Conservation (phyloP, 129 eudicot species). For the Flaveria brownii region DNA sequence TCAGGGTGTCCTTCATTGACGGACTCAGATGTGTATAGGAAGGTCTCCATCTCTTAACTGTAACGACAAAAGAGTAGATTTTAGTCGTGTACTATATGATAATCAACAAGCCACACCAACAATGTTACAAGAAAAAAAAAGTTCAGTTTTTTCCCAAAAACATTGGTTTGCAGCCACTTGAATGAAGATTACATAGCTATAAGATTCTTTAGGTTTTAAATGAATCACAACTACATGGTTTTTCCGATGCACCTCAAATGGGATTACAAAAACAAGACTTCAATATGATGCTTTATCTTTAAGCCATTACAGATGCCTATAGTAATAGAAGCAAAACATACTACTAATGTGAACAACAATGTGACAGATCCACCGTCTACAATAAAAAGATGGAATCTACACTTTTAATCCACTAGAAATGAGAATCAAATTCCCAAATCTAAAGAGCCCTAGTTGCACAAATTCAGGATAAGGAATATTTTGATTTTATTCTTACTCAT, state of each 20-base stretch:
- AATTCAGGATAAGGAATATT: slow-evolving; percentile 3
- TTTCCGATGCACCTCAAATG: neutral
- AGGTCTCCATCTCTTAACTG: slow-evolving; percentile 53
- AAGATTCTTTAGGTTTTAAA: neutral
- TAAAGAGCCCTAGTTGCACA: neutral
- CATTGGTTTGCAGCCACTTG: neutral
- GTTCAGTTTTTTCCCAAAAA: neutral
- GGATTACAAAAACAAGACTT: no score
- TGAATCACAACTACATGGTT: neutral
- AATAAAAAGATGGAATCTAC: neutral
- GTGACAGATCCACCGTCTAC: slow-evolving; percentile 9
- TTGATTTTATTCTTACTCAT: neutral
- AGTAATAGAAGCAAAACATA: neutral
- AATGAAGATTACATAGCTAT: neutral
- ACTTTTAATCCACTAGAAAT: neutral
- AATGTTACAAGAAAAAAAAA: neutral
- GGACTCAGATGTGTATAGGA: slow-evolving; percentile 48
- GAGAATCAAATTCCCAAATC: slow-evolving; percentile 15
- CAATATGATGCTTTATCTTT: no score
- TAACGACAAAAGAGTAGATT: neutral
- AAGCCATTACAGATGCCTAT: neutral
- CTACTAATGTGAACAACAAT: neutral
- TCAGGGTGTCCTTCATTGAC: slow-evolving; percentile 53
- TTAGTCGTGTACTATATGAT: neutral
- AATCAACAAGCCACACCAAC: no score